Evolutionary conservation across 148 eudicot species (phyloP), one percentile per base, ranked within the genome.

Genomic region (Persicaria maculosa): DNA sequence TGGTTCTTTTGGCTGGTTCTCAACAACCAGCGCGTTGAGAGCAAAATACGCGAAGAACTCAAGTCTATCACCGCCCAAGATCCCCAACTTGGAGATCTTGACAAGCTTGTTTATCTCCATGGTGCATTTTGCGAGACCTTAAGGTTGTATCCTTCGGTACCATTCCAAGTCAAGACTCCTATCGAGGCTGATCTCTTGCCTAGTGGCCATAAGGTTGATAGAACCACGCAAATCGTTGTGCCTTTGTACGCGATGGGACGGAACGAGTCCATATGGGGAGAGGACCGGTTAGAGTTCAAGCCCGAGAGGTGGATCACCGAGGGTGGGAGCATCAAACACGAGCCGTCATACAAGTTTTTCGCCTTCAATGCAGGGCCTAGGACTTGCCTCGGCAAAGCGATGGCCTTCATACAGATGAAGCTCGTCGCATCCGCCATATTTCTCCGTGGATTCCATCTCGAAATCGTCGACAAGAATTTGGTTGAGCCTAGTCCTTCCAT

Each of bases 371-470:
- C 80, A 4, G 80, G 80, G 50, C 80, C 80, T 6, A 77, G 80
- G 80, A 77, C 72, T 77, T 77, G 80, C 31, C 19, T 77, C 2
- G 76, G 80, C 10, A 72, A 62, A 57, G 74, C 64, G 43, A 61
- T 80, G 79, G 76, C 82, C 10, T 68, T 80, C 7, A 67, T 47
- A 48, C 81, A 84, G 48, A 57, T 84, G 52, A 84, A 84, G 73
- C 64, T 72, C 5, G 78, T 81, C 16, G 81, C 19, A 16, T 54
- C 79, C 7, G 79, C 82, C 36, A 75, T 72, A 6, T 65, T 84
- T 9, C 53, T 84, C 50, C 76, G 81, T 44, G 79, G 77, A 14
- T 84, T 81, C 71, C 9, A 48, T 8, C 12, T 48, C 8, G 9
- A 48, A 48, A 48, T 48, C 12, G 52, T 48, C 52, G 52, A 48